These are phyloP conservation scores for Botrytis porri DNA, from an alignment of 2,329 filamentous ascomycete species.

Conservation along the genomic window DNA sequence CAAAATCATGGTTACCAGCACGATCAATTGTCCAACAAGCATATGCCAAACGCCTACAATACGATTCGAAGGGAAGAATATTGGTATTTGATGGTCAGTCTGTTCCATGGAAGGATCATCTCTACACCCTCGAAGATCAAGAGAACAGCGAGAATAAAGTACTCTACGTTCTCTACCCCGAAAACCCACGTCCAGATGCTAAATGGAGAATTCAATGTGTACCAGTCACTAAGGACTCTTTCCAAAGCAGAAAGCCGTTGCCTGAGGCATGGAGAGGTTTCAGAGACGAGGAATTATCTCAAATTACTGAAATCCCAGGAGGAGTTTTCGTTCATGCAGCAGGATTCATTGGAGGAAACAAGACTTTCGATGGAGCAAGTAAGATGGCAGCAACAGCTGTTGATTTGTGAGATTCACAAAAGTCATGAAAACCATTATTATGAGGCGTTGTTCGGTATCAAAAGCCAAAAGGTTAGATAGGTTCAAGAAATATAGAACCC, in stretches of 20 bases:
- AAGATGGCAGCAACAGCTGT: slow-evolving; percentile 80
- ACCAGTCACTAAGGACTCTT: slow-evolving; percentile 79
- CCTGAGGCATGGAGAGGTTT: slow-evolving; percentile 91
- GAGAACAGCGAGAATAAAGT: slow-evolving; percentile 54
- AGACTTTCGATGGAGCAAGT: slow-evolving; percentile 82
- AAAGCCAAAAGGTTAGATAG: slow-evolving; percentile 11
- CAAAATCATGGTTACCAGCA: slow-evolving; percentile 80
- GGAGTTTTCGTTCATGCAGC: slow-evolving; percentile 91
- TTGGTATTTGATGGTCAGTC: slow-evolving; percentile 74
- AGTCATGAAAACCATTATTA: background rate
- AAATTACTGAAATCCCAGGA: slow-evolving; percentile 64
- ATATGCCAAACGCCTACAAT: slow-evolving; percentile 64
- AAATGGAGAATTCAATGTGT: slow-evolving; percentile 96
- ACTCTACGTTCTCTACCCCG: slow-evolving; percentile 87
- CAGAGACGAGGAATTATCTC: slow-evolving; percentile 79
- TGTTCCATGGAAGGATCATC: slow-evolving; percentile 94
- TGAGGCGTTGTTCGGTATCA: slow-evolving; percentile 10
- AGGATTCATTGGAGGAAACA: slow-evolving; percentile 95
- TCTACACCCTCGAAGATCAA: slow-evolving; percentile 80
- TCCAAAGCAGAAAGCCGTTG: slow-evolving; percentile 86
- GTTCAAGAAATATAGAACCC: background rate
- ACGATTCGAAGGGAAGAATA: slow-evolving; percentile 73
- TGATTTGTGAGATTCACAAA: slow-evolving; percentile 36
- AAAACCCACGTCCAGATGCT: slow-evolving; percentile 68
- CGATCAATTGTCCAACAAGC: slow-evolving; percentile 74